Conservation (phyloP, 2,329 filamentous ascomycete genomes). For the Xylaria sp. region DNA sequence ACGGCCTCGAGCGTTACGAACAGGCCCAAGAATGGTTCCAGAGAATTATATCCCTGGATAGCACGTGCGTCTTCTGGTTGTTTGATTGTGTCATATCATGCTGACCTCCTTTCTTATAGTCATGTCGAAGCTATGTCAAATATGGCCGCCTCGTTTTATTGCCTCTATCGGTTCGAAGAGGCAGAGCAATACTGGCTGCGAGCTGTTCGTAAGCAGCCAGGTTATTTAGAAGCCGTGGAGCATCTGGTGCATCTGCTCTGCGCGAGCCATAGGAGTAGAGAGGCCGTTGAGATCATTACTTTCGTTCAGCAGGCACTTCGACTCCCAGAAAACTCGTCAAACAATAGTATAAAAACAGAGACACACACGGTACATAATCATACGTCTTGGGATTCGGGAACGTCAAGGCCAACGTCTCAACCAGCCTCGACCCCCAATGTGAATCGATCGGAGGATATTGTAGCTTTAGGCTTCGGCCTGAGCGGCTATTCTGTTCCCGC, state of each 20-base stretch:
- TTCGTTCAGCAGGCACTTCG: conserved; percentile 79
- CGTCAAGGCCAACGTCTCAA: conserved; percentile 17
- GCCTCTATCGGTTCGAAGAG: conserved; percentile 79
- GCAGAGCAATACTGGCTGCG: conserved; percentile 85
- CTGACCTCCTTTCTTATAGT: conserved; percentile 48
- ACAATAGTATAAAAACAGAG: conserved; percentile 8
- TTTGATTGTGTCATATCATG: not conserved
- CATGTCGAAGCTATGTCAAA: conserved; percentile 96
- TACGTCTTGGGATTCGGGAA: conserved; percentile 16
- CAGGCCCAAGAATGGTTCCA: conserved; percentile 78
- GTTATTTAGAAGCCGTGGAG: conserved; percentile 93
- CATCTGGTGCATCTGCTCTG: conserved; percentile 90
- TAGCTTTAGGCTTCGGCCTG: conserved; percentile 64
- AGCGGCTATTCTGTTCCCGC: conserved; percentile 87
- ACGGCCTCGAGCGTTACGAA: conserved; percentile 84
- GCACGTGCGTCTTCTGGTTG: conserved; percentile 51
- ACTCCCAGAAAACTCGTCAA: conserved; percentile 47
- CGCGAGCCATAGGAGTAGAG: conserved; percentile 76
- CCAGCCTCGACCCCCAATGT: conserved; percentile 7
- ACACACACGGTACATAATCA: conserved; percentile 9
- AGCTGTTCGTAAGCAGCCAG: conserved; percentile 82
- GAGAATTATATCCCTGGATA: conserved; percentile 62
- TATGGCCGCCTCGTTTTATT: conserved; percentile 85
- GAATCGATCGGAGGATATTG: conserved; percentile 23
- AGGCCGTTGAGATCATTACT: conserved; percentile 87